Evolutionary conservation across 2,329 filamentous ascomycete species (phyloP), one percentile per base, ranked within the genome.

Genomic region (Ceratocystis albifundus): DNA sequence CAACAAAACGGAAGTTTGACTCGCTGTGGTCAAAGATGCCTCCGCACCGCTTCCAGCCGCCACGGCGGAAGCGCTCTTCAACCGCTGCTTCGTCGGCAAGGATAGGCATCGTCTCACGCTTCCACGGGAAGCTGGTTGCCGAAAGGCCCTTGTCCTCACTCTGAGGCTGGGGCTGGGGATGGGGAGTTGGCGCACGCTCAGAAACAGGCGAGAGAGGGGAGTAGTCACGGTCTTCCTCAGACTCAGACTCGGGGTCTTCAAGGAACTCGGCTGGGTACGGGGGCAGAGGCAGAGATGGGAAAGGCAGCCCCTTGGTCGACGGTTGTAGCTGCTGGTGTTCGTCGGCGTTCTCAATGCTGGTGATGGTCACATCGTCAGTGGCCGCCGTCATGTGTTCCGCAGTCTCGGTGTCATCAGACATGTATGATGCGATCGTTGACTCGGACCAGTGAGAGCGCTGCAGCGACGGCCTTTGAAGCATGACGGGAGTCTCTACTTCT

Each of bases 11-110:
- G 25, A 67, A 25, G 55, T 59, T 15, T 10, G 57, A 46, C 46
- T 64, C 50, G 41, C 30, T 55, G 41, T 69, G 65, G 62, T 69
- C 64, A 55, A 71, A 71, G 65, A 71, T 69, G 41, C 71, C 70
- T 46, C 70, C 71, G 15, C 70, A 67, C 57, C 71, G 66, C 69
- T 71, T 71, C 71, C 71, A 71, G 15, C 70, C 70, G n/a, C 70
- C 69, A 17, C 70, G 70, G 68, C 71, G 70, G 55, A 71, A 66
- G 6, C 69, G 69, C 61, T 70, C 68, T 55, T 71, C 70, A 55
- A 70, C 69, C 62, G 66, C 66, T 65, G 66, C 66, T 65, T 69
- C 67, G 68, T 70, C 50, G 59, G 68, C 50, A 68, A 70, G 45
- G 66, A 55, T n/a, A 62, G 64, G 10, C 65, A 65, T 44, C 55